phyloP scores from a whole-genome alignment of 2,329 filamentous ascomycete species.

The Dothistroma septosporum region DNA sequence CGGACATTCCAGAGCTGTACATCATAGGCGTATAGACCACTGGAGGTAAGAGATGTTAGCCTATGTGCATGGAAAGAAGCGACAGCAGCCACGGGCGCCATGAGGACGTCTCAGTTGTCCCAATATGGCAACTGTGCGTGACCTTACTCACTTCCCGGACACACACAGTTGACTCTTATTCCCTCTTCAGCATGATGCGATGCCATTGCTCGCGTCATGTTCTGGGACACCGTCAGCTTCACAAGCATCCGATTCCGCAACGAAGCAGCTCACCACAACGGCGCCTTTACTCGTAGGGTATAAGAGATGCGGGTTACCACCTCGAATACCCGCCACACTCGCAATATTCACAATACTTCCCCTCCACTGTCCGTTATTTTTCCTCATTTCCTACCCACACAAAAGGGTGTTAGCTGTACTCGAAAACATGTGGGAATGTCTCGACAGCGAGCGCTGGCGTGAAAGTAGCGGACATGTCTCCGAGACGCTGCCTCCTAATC shows the following conservation, averaged over 20 bases:
- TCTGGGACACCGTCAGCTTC: conserved; percentile 25
- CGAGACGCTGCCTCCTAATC: no score
- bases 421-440: no score
- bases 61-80: conserved; percentile 18
- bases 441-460: no score
- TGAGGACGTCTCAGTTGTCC: no score
- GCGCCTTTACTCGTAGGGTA: conserved; percentile 54
- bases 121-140: no score
- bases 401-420: no score
- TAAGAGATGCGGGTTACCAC: conserved; percentile 51
- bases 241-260: background rate
- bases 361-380: conserved; percentile 47
- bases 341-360: conserved; percentile 61
- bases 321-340: conserved; percentile 55
- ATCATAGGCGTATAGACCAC: conserved; percentile 56
- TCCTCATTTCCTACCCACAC: conserved; percentile 45
- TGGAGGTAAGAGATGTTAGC: conserved; percentile 16
- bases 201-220: conserved; percentile 56
- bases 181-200: conserved; percentile 50
- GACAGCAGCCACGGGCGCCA: background rate
- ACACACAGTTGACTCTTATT: conserved; percentile 55
- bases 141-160: conserved; percentile 35
- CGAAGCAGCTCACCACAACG: conserved; percentile 38
- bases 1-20: conserved; percentile 49
- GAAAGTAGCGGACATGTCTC: no score